phyloP scores from a whole-genome alignment of 768 basidiomycete genomes.

The Leccinum pellstonianum region DNA sequence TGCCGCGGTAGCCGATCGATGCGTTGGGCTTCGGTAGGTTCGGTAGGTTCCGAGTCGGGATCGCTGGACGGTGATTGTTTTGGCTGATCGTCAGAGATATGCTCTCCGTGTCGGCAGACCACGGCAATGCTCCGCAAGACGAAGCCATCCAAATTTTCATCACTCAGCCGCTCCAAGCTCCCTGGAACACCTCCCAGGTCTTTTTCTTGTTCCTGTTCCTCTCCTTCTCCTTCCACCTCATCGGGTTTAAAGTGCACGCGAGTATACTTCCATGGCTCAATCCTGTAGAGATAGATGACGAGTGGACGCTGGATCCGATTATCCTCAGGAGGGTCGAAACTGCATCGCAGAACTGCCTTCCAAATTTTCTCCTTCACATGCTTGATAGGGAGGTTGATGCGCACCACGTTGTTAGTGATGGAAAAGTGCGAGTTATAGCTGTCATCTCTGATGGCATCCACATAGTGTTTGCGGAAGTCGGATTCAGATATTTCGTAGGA shows the following conservation, averaged over 20 bases:
- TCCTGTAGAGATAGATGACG: constrained; percentile 23
- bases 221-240: background rate
- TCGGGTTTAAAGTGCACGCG: constrained; percentile 14
- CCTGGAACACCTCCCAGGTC: constrained; percentile 6
- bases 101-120: constrained; percentile 3
- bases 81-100: background rate
- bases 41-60: constrained; percentile 1
- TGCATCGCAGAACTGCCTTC: constrained; percentile 27
- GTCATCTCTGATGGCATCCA: constrained; percentile 12
- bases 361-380: constrained; percentile 12
- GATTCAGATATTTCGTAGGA: constrained; percentile 23
- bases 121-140: constrained; percentile 13
- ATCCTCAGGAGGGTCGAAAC: constrained; percentile 15
- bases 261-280: constrained; percentile 9
- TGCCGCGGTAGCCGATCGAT: constrained; percentile 18
- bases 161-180: constrained; percentile 22
- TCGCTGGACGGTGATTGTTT: background rate
- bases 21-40: constrained; percentile 19
- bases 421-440: constrained; percentile 17
- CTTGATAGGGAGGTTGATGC: constrained; percentile 23
- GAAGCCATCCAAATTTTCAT: constrained; percentile 13
- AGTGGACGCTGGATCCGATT: constrained; percentile 20
- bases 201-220: background rate
- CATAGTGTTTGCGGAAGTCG: constrained; percentile 20
- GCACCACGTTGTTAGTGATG: constrained; percentile 21